Conservation (phyloP, 164 flowering plant genomes). For the Dillenia suffruticosa region DNA sequence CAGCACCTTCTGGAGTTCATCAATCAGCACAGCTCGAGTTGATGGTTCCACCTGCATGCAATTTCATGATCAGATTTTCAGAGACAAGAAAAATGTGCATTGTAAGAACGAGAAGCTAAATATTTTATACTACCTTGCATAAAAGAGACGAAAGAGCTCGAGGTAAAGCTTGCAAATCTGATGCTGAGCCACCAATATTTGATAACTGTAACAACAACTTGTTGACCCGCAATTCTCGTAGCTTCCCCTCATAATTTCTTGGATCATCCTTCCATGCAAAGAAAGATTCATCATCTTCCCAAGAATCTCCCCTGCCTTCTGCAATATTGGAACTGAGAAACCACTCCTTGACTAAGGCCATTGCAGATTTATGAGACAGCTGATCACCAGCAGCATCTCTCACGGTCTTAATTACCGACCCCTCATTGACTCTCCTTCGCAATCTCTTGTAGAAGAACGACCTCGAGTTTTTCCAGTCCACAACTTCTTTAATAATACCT, state of each 20-base stretch:
- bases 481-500: conserved; percentile 77
- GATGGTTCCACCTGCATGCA: conserved; percentile 50
- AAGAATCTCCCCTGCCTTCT: conserved; percentile 39
- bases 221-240: conserved; percentile 71
- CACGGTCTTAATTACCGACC: conserved; percentile 49
- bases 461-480: conserved; percentile 73
- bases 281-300: conserved; percentile 80
- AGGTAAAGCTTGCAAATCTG: conserved; percentile 81
- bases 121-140: conserved; percentile 50
- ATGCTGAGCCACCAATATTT: conserved; percentile 52
- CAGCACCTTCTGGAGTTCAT: conserved; percentile 40
- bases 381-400: conserved; percentile 79
- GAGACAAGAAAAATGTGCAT: not conserved
- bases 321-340: conserved; percentile 46
- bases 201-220: conserved; percentile 68
- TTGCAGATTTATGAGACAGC: conserved; percentile 56
- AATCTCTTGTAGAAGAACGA: conserved; percentile 80
- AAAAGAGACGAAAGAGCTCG: conserved; percentile 80
- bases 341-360: conserved; percentile 68
- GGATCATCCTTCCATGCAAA: conserved; percentile 72
- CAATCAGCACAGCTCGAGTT: conserved; percentile 25
- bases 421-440: conserved; percentile 69
- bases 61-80: not conserved
- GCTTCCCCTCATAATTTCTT: conserved; percentile 55
- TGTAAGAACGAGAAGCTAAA: not conserved